Conservation (phyloP, 1,284 basidiomycete species). For the Leccinum fallax region DNA sequence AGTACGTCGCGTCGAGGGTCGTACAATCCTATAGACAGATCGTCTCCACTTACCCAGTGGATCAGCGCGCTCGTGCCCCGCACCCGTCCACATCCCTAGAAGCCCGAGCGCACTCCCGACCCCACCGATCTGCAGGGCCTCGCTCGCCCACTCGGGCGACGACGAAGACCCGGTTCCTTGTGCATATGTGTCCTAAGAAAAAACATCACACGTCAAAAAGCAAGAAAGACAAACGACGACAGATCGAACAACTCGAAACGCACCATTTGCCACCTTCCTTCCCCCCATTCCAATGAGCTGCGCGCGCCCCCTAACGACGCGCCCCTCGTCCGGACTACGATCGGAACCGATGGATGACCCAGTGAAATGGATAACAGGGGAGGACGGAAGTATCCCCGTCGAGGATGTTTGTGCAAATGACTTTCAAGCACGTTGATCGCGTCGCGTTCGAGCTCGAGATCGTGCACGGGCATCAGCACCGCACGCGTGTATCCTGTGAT, state of each 20-base stretch:
- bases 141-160: conserved; percentile 51
- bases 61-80: conserved; percentile 48
- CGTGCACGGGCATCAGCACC: conserved; percentile 34
- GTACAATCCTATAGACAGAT: neutral
- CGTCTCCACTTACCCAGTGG: conserved; percentile 45
- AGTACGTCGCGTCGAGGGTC: too few species aligned
- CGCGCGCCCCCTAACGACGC: conserved; percentile 46
- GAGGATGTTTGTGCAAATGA: neutral
- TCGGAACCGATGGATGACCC: conserved; percentile 48
- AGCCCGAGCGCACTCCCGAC: conserved; percentile 54
- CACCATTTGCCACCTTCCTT: conserved; percentile 57
- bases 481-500: conserved; percentile 47
- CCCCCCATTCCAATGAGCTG: conserved; percentile 52
- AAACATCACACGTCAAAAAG: conserved; percentile 9
- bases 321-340: conserved; percentile 30
- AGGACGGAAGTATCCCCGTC: conserved; percentile 27
- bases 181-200: conserved; percentile 29
- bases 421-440: neutral
- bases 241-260: conserved; percentile 21
- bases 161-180: conserved; percentile 20
- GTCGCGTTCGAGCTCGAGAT: conserved; percentile 9
- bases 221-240: neutral
- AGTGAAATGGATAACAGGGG: conserved; percentile 54
- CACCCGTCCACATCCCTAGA: conserved; percentile 61
- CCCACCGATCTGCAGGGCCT: conserved; percentile 58